Base-by-base conservation (phyloP, 352 stramenopile species). In the Pilasporangium apinafurcum region DNA sequence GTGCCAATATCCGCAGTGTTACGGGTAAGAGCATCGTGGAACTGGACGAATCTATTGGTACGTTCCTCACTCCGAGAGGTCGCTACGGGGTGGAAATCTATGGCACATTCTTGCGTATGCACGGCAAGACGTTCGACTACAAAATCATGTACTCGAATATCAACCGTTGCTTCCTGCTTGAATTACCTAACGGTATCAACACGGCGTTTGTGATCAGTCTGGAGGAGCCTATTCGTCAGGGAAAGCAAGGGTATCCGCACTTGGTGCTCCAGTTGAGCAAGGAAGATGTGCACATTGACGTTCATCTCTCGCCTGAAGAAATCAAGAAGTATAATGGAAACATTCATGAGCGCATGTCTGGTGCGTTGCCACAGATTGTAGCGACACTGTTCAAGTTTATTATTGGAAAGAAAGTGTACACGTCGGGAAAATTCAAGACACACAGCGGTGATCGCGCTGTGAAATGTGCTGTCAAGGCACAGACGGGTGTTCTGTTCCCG, bases 111-210 rank as follows among this genome's bases (percentile, higher is more conserved):
- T 69, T 99, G 56, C 92, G 96, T 37, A 98, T 99, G 80, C 79
- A 94, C 51, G 95, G 95, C 59, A 96, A 96, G 58, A 98, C 96
- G 53, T 99, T 99, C 67, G 95, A 99, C 82, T 98, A 98, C 87
- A 98, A 99, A 75, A 99, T 99, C 62, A 92, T 96, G 71, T 99
- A 99, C 80, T 96, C 97, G 43, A 97, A 99, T 66, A 98, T 99
- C 62, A 98, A 96, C 51, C 87, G 96, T 22, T 95, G 98, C 40
- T 99, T 99, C 57, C 54, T 99, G 20, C 66, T 99, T 43, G 90
- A 97, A 47, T 93, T 98, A 54, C 92, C 95, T 8, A 97, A 99
- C 59, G 91, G 96, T 43, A 87, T 97, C 40, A 95, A 98, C 62
- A 96, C 94, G 59, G 93, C 92, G 12, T 98, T 99, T 70, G 96